phyloP scores from a whole-genome alignment of 108 stramenopile genomes.

The Chaetoceros tenuissimus region DNA sequence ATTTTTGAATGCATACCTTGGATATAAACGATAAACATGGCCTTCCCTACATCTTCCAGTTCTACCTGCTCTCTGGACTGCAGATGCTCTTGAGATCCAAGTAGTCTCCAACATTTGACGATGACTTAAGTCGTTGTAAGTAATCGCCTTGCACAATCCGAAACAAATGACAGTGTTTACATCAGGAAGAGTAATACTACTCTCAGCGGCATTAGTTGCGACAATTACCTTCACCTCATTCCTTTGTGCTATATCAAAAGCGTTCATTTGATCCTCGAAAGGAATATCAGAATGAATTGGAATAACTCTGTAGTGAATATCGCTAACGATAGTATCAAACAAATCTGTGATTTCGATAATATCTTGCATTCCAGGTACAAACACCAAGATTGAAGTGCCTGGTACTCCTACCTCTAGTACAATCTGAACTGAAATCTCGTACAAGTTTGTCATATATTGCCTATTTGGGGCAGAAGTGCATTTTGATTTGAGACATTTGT shows the following conservation, averaged over 20 bases:
- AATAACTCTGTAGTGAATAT: conserved; percentile 43
- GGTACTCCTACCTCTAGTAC: conserved; percentile 44
- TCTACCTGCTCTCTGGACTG: conserved; percentile 91
- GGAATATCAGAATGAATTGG: conserved; percentile 92
- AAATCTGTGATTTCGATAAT: conserved; percentile 80
- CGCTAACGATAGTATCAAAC: conserved; percentile 42
- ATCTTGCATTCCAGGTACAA: conserved; percentile 95
- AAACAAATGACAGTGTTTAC: conserved; percentile 94
- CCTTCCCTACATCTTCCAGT: conserved; percentile 89
- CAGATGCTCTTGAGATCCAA: conserved; percentile 86
- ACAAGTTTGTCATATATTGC: conserved; percentile 31
- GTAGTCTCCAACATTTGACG: conserved; percentile 70
- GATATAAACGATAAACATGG: conserved; percentile 84
- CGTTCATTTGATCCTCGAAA: conserved; percentile 85
- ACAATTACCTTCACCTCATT: conserved; percentile 87
- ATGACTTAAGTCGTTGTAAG: conserved; percentile 60
- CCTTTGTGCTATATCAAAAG: conserved; percentile 51
- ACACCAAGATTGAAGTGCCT: conserved; percentile 86
- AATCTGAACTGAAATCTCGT: conserved; percentile 33
- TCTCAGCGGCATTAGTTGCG: conserved; percentile 97
- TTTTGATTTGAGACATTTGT: conserved; percentile 34
- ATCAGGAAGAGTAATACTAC: conserved; percentile 92
- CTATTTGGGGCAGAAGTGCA: conserved; percentile 41
- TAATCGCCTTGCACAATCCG: conserved; percentile 75
- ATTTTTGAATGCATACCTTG: conserved; percentile 36